These are phyloP conservation scores for Cystofilobasidium macerans DNA, from an alignment of 768 basidiomycete genomes.

Conservation along the genomic window DNA sequence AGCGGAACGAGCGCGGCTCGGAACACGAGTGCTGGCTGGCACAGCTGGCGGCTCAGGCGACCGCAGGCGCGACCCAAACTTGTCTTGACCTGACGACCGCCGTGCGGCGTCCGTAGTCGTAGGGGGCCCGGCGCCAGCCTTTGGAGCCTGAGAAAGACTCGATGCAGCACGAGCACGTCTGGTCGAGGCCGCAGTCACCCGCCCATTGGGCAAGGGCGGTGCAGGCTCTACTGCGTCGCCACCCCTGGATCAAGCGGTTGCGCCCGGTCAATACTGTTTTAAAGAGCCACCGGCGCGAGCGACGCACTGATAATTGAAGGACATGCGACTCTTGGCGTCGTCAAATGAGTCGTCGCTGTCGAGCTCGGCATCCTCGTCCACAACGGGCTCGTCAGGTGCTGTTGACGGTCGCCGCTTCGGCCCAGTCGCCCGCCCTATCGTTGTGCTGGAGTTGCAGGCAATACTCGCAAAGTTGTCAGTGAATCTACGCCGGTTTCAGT, in stretches of 20 bases:
- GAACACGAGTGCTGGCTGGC: not conserved
- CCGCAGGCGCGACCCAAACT: constrained; percentile 75
- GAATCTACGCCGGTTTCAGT: too few relatives aligned
- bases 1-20: not conserved
- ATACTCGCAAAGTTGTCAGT: constrained; percentile 6
- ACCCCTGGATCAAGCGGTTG: constrained; percentile 30
- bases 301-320: constrained; percentile 30
- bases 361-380: constrained; percentile 44
- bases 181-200: constrained; percentile 40
- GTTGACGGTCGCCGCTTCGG: constrained; percentile 55
- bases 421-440: constrained; percentile 45
- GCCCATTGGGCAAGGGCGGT: constrained; percentile 34
- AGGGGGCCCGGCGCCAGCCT: constrained; percentile 21
- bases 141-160: constrained; percentile 22
- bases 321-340: constrained; percentile 34
- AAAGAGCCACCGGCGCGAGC: not conserved
- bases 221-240: constrained; percentile 31
- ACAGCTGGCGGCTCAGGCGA: constrained; percentile 45
- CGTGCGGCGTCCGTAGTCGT: constrained; percentile 37
- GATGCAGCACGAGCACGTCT: constrained; percentile 11
- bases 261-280: not conserved
- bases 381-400: constrained; percentile 47
- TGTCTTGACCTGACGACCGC: constrained; percentile 80
- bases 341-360: constrained; percentile 46
- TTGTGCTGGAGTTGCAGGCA: constrained; percentile 35